phyloP scores from a whole-genome alignment of 441 rosid genomes.

The Breynia disticha region DNA sequence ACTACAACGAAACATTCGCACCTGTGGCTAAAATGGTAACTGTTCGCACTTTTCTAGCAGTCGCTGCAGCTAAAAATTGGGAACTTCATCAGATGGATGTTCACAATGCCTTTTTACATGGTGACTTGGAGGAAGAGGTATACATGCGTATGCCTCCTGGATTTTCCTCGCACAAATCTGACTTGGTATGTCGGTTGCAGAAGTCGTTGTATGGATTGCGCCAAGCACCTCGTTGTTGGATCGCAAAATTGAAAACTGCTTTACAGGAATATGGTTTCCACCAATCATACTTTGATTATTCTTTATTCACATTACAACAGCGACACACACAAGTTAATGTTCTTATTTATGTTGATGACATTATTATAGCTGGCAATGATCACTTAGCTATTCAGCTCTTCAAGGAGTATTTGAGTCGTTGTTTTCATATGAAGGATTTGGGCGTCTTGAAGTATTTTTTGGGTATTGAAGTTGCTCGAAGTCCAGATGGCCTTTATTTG shows the following conservation, averaged over 20 bases:
- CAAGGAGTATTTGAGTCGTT: too few species aligned
- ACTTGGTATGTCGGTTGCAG: too few species aligned
- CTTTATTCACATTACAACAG: background rate
- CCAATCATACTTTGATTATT: background rate
- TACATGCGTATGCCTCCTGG: background rate
- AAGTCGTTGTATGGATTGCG: too few species aligned
- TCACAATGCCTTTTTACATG: background rate
- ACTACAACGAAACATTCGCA: background rate
- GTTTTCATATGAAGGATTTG: too few species aligned
- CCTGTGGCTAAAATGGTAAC: too few species aligned
- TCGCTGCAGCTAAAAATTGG: background rate
- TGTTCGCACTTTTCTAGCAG: background rate
- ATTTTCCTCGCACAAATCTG: too few species aligned
- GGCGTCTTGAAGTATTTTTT: too few species aligned
- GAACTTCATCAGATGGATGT: background rate
- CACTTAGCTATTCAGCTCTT: background rate
- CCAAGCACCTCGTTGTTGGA: too few species aligned
- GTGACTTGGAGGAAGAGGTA: background rate
- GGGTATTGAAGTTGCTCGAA: too few species aligned
- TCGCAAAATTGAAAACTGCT: background rate
- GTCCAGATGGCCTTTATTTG: too few species aligned
- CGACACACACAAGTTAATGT: background rate
- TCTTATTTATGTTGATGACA: slow-evolving; percentile 13
- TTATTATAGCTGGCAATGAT: slow-evolving; percentile 7
- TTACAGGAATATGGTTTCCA: background rate